These are phyloP conservation scores for Cryphonectria parasitica DNA, from an alignment of 2,329 filamentous ascomycete genomes.

Conservation along the genomic window DNA sequence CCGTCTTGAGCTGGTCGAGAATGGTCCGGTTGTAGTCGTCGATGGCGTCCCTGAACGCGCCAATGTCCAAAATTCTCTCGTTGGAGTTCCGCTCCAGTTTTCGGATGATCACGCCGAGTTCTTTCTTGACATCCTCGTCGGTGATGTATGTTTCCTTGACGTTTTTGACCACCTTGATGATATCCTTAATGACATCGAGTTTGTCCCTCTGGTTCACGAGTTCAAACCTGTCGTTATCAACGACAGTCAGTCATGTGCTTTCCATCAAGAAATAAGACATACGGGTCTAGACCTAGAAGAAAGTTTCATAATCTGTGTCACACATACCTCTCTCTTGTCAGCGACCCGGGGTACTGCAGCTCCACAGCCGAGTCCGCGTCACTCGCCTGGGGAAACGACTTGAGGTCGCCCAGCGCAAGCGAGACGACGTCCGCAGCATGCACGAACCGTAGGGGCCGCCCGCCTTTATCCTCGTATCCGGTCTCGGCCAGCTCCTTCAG, in stretches of 20 bases:
- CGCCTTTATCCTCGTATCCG: slow-evolving; percentile 40
- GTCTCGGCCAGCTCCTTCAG: slow-evolving; percentile 29
- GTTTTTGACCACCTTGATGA: slow-evolving; percentile 69
- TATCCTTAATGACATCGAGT: slow-evolving; percentile 76
- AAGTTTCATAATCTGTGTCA: no score
- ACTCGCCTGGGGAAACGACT: slow-evolving; percentile 50
- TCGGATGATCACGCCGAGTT: slow-evolving; percentile 71
- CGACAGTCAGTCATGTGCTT: slow-evolving; percentile 18
- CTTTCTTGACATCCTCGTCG: slow-evolving; percentile 62
- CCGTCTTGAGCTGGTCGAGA: slow-evolving; percentile 66
- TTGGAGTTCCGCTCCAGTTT: slow-evolving; percentile 75
- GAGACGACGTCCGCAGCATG: slow-evolving; percentile 63
- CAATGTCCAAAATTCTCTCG: slow-evolving; percentile 64
- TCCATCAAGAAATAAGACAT: no score
- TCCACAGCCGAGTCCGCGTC: slow-evolving; percentile 63
- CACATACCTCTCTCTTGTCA: slow-evolving; percentile 39
- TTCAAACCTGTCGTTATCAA: slow-evolving; percentile 60
- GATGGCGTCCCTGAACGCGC: slow-evolving; percentile 74
- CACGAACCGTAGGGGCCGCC: slow-evolving; percentile 53
- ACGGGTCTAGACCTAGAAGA: not conserved
- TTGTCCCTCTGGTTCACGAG: slow-evolving; percentile 79
- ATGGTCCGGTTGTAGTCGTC: slow-evolving; percentile 78
- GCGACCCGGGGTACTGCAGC: slow-evolving; percentile 79
- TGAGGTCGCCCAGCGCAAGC: slow-evolving; percentile 53
- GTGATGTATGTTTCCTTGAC: slow-evolving; percentile 80